Conservation (phyloP, 139 green algal species). For the Closterium sp. region DNA sequence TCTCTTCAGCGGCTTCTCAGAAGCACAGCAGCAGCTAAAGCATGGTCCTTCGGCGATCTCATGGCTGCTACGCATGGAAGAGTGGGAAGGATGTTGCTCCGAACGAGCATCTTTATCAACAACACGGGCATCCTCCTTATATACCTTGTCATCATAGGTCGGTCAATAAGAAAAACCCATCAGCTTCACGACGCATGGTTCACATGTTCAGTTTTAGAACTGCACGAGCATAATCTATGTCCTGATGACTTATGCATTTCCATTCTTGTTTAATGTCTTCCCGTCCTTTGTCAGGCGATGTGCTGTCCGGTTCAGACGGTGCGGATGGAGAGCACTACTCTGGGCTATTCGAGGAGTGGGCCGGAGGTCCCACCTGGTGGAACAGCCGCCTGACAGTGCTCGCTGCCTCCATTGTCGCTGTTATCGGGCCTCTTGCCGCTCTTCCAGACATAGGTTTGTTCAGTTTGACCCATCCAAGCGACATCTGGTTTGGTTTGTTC, state of each 20-base stretch:
- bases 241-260: too few relatives aligned
- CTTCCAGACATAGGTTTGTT: neutral
- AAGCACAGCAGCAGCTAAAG: conserved; percentile 12
- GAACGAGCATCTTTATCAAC: conserved; percentile 20
- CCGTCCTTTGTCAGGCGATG: conserved; percentile 10
- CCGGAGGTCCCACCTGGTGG: conserved; percentile 29
- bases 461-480: neutral
- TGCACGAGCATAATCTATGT: too few relatives aligned
- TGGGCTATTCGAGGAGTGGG: conserved; percentile 41
- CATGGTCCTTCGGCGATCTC: conserved; percentile 29
- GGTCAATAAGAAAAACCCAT: too few relatives aligned
- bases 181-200: too few relatives aligned
- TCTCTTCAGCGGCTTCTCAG: conserved; percentile 23
- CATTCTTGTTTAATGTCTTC: conserved; percentile 16
- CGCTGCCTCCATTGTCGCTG: neutral
- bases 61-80: conserved; percentile 22
- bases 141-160: conserved; percentile 42
- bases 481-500: neutral
- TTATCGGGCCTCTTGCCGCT: neutral
- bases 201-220: too few relatives aligned
- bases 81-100: neutral
- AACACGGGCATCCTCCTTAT: conserved; percentile 33
- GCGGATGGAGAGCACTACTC: neutral
- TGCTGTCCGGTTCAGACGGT: conserved; percentile 16
- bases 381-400: conserved; percentile 13